A percentile compares a stretch with the other conserved stretches of the same genome.
These are phyloP conservation scores for Boletus sp. DNA, from an alignment of 768 basidiomycete genomes.

Conservation along the genomic window DNA sequence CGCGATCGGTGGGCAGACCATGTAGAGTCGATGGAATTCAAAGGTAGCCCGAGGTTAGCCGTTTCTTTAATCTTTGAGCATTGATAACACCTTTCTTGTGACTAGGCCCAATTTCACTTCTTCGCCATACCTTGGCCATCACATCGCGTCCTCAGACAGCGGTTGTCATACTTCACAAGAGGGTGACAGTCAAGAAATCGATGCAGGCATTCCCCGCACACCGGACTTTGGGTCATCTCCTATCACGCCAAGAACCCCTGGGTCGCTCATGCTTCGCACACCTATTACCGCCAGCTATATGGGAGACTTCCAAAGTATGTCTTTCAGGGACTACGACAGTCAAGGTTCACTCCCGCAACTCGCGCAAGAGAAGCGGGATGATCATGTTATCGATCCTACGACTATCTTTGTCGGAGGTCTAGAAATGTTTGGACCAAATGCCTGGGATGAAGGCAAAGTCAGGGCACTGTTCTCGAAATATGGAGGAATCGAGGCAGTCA, in stretches of 20 bases:
- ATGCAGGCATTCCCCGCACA: slow-evolving; percentile 36
- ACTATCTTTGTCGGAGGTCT: slow-evolving; percentile 79
- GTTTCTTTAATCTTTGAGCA: background rate
- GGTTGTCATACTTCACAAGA: slow-evolving; percentile 11
- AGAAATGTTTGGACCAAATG: slow-evolving; percentile 57
- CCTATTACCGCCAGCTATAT: slow-evolving; percentile 41
- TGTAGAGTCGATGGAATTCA: slow-evolving; percentile 12
- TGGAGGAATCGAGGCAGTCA: slow-evolving; percentile 62
- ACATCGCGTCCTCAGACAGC: slow-evolving; percentile 20
- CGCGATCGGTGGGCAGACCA: slow-evolving; percentile 22
- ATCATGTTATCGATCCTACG: slow-evolving; percentile 56
- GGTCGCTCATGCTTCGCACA: slow-evolving; percentile 48
- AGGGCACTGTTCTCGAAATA: slow-evolving; percentile 58
- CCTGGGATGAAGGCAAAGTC: slow-evolving; percentile 71
- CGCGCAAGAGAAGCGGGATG: slow-evolving; percentile 26
- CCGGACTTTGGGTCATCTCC: slow-evolving; percentile 49
- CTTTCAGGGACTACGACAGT: slow-evolving; percentile 24
- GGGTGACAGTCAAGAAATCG: slow-evolving; percentile 39
- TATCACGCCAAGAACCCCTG: slow-evolving; percentile 50
- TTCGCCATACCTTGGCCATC: slow-evolving; percentile 13
- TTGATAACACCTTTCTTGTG: slow-evolving; percentile 6
- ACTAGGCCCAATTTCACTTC: slow-evolving; percentile 6
- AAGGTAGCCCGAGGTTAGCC: slow-evolving; percentile 15
- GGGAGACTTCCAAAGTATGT: slow-evolving; percentile 33
- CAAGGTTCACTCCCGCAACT: slow-evolving; percentile 19